Evolutionary conservation across 1,139 yeast species (phyloP).

Genomic region (Sporopachydermia cereana): DNA sequence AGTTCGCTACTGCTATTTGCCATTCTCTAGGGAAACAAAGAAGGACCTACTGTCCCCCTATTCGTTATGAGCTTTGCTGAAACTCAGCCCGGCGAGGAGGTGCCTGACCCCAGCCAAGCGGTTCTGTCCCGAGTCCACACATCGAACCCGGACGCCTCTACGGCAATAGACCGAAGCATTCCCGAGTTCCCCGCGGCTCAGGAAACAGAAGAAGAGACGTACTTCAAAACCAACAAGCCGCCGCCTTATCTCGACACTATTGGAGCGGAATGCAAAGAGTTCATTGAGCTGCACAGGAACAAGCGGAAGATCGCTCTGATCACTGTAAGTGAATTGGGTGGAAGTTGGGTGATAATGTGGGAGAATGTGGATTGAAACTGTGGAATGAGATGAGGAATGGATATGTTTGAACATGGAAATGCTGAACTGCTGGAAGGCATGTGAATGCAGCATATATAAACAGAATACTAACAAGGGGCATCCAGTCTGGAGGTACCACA

Average conservation of each 20-base stretch:
- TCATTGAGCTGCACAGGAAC: conserved; percentile 35
- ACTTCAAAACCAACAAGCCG: conserved; percentile 58
- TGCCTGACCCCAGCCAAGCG: conserved; percentile 2
- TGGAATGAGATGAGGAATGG: too few species aligned
- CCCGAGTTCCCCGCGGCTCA: conserved; percentile 77
- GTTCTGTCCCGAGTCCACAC: conserved; percentile 32
- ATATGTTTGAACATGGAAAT: too few species aligned
- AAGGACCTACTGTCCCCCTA: too few species aligned
- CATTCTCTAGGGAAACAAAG: not conserved
- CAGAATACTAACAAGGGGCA: conserved; percentile 1
- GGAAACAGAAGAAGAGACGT: conserved; percentile 58
- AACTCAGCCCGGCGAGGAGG: too few species aligned
- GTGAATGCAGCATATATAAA: too few species aligned
- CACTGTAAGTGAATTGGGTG: conserved; percentile 37
- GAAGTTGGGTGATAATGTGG: too few species aligned
- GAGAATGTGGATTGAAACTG: too few species aligned
- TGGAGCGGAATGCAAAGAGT: conserved; percentile 41
- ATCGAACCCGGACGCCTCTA: conserved; percentile 53
- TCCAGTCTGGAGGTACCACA: conserved; percentile 87
- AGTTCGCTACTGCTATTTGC: too few species aligned
- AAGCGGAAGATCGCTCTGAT: conserved; percentile 58
- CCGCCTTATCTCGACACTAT: conserved; percentile 66
- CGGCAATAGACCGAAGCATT: conserved; percentile 69
- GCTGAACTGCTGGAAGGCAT: too few species aligned
- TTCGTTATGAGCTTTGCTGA: too few species aligned